phyloP scores from a whole-genome alignment of 2,329 filamentous ascomycete species.

The Aspergillus jensenii region DNA sequence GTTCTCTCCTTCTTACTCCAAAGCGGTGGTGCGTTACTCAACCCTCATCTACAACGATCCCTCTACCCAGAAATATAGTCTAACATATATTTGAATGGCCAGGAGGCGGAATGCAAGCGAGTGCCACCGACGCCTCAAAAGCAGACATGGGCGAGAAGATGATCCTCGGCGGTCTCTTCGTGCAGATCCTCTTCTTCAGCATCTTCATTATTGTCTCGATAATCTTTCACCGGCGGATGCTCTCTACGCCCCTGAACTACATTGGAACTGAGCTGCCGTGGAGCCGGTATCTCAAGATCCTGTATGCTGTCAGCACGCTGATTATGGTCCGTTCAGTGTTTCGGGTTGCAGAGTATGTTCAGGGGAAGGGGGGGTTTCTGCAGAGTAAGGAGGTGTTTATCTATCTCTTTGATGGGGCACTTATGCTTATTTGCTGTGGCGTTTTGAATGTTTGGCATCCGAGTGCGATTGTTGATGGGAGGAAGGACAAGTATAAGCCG shows the following conservation, averaged over 20 bases:
- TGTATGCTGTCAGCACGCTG: constrained; percentile 16
- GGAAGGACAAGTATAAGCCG: background rate
- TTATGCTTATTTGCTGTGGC: constrained; percentile 2
- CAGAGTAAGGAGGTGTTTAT: constrained; percentile 10
- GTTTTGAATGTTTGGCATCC: constrained; percentile 4
- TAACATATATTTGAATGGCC: background rate
- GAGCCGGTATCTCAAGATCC: constrained; percentile 12
- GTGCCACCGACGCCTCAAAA: constrained; percentile 3
- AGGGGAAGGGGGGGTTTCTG: constrained; percentile 9
- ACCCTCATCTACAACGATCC: background rate
- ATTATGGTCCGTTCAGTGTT: constrained; percentile 22
- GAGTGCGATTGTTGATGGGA: background rate
- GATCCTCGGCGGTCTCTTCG: constrained; percentile 55
- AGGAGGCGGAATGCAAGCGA: constrained; percentile 19
- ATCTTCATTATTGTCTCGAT: constrained; percentile 48
- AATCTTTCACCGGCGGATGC: constrained; percentile 12
- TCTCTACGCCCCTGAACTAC: background rate
- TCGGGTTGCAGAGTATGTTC: constrained; percentile 20
- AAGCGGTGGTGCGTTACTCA: constrained; percentile 20
- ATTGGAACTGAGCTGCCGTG: background rate
- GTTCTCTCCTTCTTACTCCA: constrained; percentile 35
- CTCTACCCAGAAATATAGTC: too few species aligned
- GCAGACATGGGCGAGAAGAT: constrained; percentile 33
- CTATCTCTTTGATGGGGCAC: constrained; percentile 7
- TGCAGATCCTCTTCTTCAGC: constrained; percentile 61